Evolutionary conservation across 352 stramenopile species (phyloP).

Genomic region (Blastocystis sp.): DNA sequence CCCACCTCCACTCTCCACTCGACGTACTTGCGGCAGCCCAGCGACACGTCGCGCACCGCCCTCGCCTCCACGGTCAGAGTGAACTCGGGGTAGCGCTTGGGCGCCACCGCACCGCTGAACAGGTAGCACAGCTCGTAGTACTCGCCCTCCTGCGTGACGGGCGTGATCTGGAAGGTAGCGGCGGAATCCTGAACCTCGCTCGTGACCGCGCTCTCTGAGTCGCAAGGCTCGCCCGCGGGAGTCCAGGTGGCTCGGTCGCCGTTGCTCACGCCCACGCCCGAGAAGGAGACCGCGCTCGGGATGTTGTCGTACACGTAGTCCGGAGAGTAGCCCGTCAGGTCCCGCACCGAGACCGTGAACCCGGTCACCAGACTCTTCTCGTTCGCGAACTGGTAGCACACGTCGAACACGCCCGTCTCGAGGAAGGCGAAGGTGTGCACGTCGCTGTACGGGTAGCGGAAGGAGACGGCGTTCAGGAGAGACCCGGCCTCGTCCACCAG

Average conservation of each 20-base stretch:
- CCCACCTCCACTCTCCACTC: conserved; percentile 26
- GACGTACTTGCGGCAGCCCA: conserved; percentile 49
- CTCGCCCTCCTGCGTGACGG: not conserved
- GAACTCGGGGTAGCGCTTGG: conserved; percentile 9
- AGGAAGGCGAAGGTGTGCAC: not conserved
- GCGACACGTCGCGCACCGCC: not conserved
- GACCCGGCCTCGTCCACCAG: not conserved
- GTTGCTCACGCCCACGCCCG: not conserved
- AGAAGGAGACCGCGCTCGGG: not conserved
- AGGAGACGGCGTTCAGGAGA: not conserved
- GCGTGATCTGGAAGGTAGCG: not conserved
- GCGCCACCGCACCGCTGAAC: not conserved
- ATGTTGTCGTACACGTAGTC: not conserved
- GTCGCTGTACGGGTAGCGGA: not conserved
- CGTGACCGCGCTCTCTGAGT: not conserved
- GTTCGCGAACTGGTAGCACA: conserved; percentile 37
- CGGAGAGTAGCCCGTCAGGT: not conserved
- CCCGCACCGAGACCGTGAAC: not conserved
- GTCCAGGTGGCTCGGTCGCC: conserved; percentile 11
- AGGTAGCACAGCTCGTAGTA: conserved; percentile 47
- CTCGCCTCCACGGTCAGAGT: conserved; percentile 1
- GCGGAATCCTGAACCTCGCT: not conserved
- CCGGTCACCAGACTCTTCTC: not conserved
- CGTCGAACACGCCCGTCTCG: not conserved
- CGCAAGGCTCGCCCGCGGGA: not conserved